These are phyloP conservation scores for Strigomonas culicis DNA, from an alignment of 208 protist genomes.

Conservation along the genomic window DNA sequence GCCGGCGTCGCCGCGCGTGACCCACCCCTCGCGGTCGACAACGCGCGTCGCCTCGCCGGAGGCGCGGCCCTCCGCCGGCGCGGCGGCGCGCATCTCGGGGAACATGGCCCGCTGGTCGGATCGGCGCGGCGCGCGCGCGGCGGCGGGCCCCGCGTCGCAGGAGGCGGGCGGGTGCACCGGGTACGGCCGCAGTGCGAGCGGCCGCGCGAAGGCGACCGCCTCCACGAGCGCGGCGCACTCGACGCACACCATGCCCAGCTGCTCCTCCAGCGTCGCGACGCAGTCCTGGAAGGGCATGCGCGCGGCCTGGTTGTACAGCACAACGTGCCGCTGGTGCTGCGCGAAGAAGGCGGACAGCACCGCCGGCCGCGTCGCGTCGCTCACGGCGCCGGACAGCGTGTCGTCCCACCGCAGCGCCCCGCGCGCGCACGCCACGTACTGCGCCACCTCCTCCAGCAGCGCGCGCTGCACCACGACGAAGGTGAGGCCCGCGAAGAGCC, in stretches of 20 bases:
- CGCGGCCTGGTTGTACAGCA: slow-evolving; percentile 58
- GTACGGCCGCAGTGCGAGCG: slow-evolving; percentile 19
- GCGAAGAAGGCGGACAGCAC: slow-evolving; percentile 31
- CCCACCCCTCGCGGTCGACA: too few species aligned
- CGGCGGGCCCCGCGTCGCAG: background rate
- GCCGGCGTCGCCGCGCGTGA: too few species aligned
- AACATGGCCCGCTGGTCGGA: background rate
- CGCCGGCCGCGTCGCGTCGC: slow-evolving; percentile 4
- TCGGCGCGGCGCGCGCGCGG: background rate
- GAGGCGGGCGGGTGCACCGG: slow-evolving; percentile 10
- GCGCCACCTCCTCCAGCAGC: slow-evolving; percentile 51
- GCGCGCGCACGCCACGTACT: slow-evolving; percentile 41
- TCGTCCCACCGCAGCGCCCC: slow-evolving; percentile 51
- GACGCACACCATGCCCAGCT: slow-evolving; percentile 36
- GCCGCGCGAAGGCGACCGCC: slow-evolving; percentile 22
- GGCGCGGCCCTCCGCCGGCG: background rate
- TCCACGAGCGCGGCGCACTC: slow-evolving; percentile 50
- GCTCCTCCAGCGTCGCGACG: slow-evolving; percentile 28
- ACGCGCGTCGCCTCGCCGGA: too few species aligned
- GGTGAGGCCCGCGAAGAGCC: slow-evolving; percentile 21
- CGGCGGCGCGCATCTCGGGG: background rate
- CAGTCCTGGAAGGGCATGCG: slow-evolving; percentile 32
- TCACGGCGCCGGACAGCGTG: slow-evolving; percentile 14
- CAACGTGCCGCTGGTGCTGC: slow-evolving; percentile 36
- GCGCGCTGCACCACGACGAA: slow-evolving; percentile 60